These are phyloP conservation scores for Bacidia gigantensis DNA, from an alignment of 495 filamentous ascomycete species.

Conservation along the genomic window DNA sequence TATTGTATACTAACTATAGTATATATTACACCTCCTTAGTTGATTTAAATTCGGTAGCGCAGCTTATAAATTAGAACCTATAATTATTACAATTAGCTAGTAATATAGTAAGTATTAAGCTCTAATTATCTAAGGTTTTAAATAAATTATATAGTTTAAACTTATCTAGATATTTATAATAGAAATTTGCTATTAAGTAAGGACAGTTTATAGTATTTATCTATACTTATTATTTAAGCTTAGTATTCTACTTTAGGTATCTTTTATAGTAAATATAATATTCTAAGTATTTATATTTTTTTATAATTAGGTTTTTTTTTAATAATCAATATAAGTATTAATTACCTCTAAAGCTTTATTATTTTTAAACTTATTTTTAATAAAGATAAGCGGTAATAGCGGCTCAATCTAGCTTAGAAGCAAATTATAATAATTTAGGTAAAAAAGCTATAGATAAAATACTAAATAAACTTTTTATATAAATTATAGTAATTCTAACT, in stretches of 20 bases:
- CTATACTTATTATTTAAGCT: neutral
- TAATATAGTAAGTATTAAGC: neutral
- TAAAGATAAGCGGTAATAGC: neutral
- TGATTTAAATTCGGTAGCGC: neutral
- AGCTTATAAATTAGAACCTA: neutral
- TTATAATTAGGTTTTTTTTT: neutral
- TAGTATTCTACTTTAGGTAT: neutral
- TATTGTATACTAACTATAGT: neutral
- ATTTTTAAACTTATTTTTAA: neutral
- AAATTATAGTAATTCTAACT: neutral
- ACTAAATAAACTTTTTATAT: neutral
- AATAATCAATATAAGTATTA: neutral
- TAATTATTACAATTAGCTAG: neutral
- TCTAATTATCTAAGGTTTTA: neutral
- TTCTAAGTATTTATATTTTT: neutral
- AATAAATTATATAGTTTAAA: neutral
- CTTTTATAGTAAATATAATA: neutral
- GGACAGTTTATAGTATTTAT: neutral
- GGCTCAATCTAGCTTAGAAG: neutral
- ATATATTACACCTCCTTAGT: neutral
- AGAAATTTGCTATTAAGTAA: neutral
- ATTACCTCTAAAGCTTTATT: neutral
- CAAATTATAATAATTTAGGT: neutral
- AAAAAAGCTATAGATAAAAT: constrained; percentile 1
- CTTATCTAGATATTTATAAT: neutral